Evolutionary conservation across 345 rosid genomes (phyloP).

Genomic region (Erysimum cheiranthoides): DNA sequence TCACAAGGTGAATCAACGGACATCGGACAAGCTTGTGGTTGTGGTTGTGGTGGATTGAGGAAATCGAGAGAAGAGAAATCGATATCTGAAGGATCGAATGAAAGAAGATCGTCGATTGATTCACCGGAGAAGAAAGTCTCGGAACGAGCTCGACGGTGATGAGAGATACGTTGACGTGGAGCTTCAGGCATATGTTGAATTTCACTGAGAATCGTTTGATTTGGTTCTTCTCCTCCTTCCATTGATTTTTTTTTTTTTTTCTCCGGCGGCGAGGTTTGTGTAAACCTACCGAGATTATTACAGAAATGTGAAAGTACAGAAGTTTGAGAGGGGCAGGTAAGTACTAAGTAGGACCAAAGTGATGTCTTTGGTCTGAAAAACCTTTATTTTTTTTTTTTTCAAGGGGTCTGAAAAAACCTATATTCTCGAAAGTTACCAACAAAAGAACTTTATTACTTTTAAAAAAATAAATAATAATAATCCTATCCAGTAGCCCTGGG

Average conservation of each 20-base stretch:
- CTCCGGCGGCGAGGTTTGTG: background rate
- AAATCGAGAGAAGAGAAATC: slow-evolving; percentile 83
- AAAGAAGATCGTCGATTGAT: slow-evolving; percentile 78
- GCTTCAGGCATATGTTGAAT: slow-evolving; percentile 76
- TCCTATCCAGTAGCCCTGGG: no score
- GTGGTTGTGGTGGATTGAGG: slow-evolving; percentile 42
- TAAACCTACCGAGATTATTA: background rate
- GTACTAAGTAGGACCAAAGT: background rate
- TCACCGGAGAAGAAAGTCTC: slow-evolving; percentile 81
- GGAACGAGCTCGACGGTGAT: slow-evolving; percentile 91
- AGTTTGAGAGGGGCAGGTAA: background rate
- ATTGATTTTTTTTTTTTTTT: background rate
- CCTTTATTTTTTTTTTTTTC: no score
- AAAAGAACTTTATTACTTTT: no score
- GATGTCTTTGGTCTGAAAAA: no score
- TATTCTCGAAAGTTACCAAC: no score
- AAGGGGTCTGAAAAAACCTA: no score
- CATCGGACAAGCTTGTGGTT: slow-evolving; percentile 46
- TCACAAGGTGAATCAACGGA: slow-evolving; percentile 71
- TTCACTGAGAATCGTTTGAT: slow-evolving; percentile 38
- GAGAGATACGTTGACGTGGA: slow-evolving; percentile 59
- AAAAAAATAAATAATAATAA: no score
- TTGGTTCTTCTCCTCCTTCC: slow-evolving; percentile 7
- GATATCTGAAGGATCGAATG: slow-evolving; percentile 82
- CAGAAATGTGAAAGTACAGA: background rate